Percentiles rank a stretch among this genome's conserved stretches.
phyloP scores from a whole-genome alignment of 331 rosid genomes.

The Telfairia occidentalis region DNA sequence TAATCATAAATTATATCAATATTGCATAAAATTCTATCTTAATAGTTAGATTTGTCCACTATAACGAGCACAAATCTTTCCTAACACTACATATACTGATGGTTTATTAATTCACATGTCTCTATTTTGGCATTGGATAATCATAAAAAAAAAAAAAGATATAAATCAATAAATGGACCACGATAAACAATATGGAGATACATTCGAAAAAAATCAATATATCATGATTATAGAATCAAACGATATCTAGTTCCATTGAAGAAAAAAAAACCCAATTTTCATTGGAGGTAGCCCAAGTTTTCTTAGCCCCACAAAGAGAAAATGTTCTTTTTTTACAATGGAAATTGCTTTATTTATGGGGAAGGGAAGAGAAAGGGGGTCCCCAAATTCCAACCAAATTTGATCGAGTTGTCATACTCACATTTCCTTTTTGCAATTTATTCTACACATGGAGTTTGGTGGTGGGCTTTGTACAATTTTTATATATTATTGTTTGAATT shows the following conservation, averaged over 20 bases:
- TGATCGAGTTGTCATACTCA: constrained; percentile 5
- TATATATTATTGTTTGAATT: not conserved
- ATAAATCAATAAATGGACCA: too few relatives aligned
- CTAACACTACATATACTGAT: too few relatives aligned
- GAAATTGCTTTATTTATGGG: not conserved
- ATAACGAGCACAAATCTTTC: too few relatives aligned
- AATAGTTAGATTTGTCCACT: too few relatives aligned
- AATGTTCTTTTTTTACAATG: not conserved
- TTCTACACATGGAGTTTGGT: not conserved
- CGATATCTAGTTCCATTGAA: not conserved
- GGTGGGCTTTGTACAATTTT: not conserved
- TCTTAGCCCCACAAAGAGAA: not conserved
- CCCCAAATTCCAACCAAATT: not conserved
- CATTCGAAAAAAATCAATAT: not conserved
- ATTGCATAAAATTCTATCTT: too few relatives aligned
- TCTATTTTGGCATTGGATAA: too few relatives aligned
- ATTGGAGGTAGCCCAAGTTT: too few relatives aligned
- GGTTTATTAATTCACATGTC: too few relatives aligned
- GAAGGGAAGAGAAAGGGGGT: not conserved
- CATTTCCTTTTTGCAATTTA: not conserved
- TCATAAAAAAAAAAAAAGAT: too few relatives aligned
- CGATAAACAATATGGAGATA: not conserved
- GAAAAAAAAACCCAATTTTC: not conserved
- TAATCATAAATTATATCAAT: too few relatives aligned
- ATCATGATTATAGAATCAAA: not conserved